Percentiles rank a stretch among this genome's conserved stretches.
Evolutionary conservation across 176 grass and related monocot species (phyloP).

Genomic region (Aegilops tauschii): DNA sequence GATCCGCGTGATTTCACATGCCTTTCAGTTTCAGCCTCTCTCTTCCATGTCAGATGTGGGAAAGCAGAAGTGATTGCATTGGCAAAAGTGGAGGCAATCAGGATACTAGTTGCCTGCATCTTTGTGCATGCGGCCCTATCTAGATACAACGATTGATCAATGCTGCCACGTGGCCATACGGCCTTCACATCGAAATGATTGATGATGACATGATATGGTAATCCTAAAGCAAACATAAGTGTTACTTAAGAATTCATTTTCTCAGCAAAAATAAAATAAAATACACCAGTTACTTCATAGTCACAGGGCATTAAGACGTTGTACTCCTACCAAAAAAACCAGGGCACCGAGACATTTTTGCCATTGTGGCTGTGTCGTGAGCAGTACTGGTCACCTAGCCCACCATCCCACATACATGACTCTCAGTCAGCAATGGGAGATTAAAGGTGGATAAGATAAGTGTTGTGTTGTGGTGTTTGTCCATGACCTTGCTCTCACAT

Average conservation of each 20-base stretch:
- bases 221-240: no score
- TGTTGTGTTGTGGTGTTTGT: slow-evolving; percentile 5
- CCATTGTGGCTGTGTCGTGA: no score
- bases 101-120: not conserved
- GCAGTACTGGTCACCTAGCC: no score
- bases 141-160: not conserved
- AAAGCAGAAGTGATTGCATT: slow-evolving; percentile 29
- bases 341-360: not conserved
- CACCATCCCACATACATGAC: no score
- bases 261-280: no score
- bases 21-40: not conserved
- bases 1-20: not conserved
- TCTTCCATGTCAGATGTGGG: not conserved
- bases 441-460: slow-evolving; percentile 19
- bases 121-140: no score
- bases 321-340: no score
- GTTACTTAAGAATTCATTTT: no score
- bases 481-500: slow-evolving; percentile 24
- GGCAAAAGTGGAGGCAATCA: not conserved
- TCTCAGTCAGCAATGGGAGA: not conserved
- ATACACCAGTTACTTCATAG: no score
- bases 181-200: not conserved
- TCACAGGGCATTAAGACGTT: no score
- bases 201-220: no score
- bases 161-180: slow-evolving; percentile 6